phyloP scores from a whole-genome alignment of 768 basidiomycete species.

The Russula sp. region DNA sequence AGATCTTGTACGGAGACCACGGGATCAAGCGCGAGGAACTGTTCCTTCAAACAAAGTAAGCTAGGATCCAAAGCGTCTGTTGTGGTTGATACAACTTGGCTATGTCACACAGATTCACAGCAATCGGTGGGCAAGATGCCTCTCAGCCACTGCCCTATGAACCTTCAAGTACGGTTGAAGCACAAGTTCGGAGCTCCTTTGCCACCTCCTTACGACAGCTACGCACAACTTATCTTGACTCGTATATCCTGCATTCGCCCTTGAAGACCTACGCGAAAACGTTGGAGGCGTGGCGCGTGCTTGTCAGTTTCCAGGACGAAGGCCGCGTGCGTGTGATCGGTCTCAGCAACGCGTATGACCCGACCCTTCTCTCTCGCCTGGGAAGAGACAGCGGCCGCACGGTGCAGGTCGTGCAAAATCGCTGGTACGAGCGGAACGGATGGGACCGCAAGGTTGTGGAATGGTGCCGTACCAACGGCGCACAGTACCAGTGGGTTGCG shows the following conservation, averaged over 20 bases:
- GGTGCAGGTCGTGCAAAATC: slow-evolving; percentile 73
- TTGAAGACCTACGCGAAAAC: slow-evolving; percentile 52
- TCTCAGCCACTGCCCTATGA: slow-evolving; percentile 72
- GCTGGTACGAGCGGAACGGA: slow-evolving; percentile 77
- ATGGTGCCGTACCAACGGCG: slow-evolving; percentile 56
- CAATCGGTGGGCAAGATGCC: slow-evolving; percentile 65
- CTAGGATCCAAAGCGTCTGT: not conserved
- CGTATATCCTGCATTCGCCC: slow-evolving; percentile 75
- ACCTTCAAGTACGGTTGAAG: slow-evolving; percentile 42
- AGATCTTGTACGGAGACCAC: slow-evolving; percentile 48
- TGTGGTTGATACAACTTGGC: not conserved
- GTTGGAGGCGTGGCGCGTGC: slow-evolving; percentile 60
- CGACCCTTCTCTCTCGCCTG: slow-evolving; percentile 46
- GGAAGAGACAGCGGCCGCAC: slow-evolving; percentile 41
- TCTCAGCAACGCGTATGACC: slow-evolving; percentile 73
- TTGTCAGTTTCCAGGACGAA: slow-evolving; percentile 56
- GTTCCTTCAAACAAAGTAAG: slow-evolving; percentile 76
- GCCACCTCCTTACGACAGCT: slow-evolving; percentile 61
- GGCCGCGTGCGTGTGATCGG: slow-evolving; percentile 64
- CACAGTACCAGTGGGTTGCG: slow-evolving; percentile 62
- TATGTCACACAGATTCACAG: slow-evolving; percentile 51
- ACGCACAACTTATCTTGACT: slow-evolving; percentile 67
- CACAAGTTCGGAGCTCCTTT: slow-evolving; percentile 61
- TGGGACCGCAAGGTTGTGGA: slow-evolving; percentile 65
- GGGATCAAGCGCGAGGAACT: slow-evolving; percentile 62